Percentiles rank a stretch among this genome's conserved stretches.
These are phyloP conservation scores for Panaeolus cyanescens DNA, from an alignment of 768 basidiomycete genomes.

Conservation along the genomic window DNA sequence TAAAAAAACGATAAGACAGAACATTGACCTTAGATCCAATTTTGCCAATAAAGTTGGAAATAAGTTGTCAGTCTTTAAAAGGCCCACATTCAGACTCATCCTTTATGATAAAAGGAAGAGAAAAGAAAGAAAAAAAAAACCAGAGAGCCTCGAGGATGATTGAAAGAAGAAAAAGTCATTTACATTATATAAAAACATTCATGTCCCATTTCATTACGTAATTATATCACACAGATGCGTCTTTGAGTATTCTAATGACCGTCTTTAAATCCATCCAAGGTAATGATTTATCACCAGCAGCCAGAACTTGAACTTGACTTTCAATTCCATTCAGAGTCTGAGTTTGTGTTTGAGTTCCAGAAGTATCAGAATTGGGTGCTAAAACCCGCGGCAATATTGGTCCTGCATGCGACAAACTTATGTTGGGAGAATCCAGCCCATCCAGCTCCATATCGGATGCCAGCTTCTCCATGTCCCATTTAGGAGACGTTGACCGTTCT, in stretches of 20 bases:
- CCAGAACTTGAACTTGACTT: background rate
- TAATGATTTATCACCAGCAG: background rate
- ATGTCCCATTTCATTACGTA: conserved; percentile 9
- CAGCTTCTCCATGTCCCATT: conserved; percentile 12
- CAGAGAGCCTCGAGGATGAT: conserved; percentile 22
- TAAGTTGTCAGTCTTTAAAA: conserved; percentile 60
- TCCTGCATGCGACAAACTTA: conserved; percentile 4
- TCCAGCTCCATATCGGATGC: conserved; percentile 9
- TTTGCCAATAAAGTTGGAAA: conserved; percentile 55
- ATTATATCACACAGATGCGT: conserved; percentile 10
- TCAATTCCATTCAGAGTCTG: conserved; percentile 25
- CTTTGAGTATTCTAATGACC: background rate
- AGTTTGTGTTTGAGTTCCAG: conserved; percentile 34
- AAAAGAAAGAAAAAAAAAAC: conserved; percentile 19
- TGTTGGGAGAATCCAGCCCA: background rate
- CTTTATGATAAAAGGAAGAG: conserved; percentile 50
- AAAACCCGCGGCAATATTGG: conserved; percentile 39
- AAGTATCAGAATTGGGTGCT: conserved; percentile 59
- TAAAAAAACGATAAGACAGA: conserved; percentile 69
- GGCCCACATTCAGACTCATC: conserved; percentile 64
- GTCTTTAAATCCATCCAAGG: conserved; percentile 9
- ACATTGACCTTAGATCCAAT: conserved; percentile 68
- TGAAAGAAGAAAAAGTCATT: conserved; percentile 8
- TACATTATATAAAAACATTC: conserved; percentile 13
- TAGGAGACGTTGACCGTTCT: background rate